phyloP scores from a whole-genome alignment of 805 yeast species.

The Tetrapisispora iriomotensis region DNA sequence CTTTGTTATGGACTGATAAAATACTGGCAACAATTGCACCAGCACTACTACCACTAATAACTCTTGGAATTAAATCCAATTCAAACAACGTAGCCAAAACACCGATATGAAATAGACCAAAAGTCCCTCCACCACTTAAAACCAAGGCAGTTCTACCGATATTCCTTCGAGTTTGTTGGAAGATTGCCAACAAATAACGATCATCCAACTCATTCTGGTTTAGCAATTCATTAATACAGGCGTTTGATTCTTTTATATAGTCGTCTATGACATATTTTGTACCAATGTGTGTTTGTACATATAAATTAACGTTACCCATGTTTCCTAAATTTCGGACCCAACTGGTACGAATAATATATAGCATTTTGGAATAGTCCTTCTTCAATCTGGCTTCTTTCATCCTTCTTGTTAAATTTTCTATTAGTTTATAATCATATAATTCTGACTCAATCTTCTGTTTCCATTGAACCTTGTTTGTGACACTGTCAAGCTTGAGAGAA shows the following conservation, averaged over 20 bases:
- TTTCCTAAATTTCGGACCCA: constrained; percentile 80
- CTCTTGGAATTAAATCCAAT: constrained; percentile 65
- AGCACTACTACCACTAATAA: constrained; percentile 87
- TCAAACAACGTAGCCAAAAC: constrained; percentile 71
- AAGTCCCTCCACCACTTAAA: constrained; percentile 87
- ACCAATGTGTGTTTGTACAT: constrained; percentile 70
- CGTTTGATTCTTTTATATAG: constrained; percentile 65
- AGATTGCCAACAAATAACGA: constrained; percentile 58
- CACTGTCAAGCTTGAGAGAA: constrained; percentile 51
- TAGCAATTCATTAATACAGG: constrained; percentile 25
- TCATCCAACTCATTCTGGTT: constrained; percentile 45
- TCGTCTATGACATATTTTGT: constrained; percentile 77
- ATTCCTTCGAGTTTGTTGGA: constrained; percentile 77
- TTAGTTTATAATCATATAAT: constrained; percentile 60
- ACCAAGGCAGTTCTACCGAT: constrained; percentile 90
- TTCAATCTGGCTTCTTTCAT: constrained; percentile 49
- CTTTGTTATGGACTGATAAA: constrained; percentile 71
- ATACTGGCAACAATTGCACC: constrained; percentile 90
- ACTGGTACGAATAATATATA: constrained; percentile 72
- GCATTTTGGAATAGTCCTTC: constrained; percentile 48
- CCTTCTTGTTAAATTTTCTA: constrained; percentile 42
- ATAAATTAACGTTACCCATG: constrained; percentile 72
- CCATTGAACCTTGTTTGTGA: constrained; percentile 65
- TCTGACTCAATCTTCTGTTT: constrained; percentile 48
- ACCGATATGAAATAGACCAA: constrained; percentile 87